Base-by-base conservation (phyloP, 345 rosid genomes). In the Pelargonium nanum region DNA sequence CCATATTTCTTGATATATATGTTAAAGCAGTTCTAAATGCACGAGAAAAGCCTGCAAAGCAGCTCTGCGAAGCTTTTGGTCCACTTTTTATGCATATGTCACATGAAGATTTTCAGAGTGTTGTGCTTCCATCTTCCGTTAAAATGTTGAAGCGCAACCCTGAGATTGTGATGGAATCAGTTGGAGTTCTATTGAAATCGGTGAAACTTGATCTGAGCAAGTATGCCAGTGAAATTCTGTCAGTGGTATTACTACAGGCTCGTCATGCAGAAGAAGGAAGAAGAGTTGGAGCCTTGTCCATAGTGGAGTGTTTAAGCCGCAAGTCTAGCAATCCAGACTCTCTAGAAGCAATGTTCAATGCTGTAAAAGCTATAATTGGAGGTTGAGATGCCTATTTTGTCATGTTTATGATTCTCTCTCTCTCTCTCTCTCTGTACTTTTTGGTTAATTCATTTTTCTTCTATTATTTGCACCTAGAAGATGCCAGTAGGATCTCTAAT, bases 61-160 rank as follows among this genome's bases (percentile, higher is more conserved):
- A 65, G 63, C 81, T 89, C 28, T 83, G 85, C 64, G 88, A 80
- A 73, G 78, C 81, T 57, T 87, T 93, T 70, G 58, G 32, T 65
- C 84, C 88, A 15, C 89, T 87, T 56, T 85, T 84, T 75, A 67
- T 28, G 52, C 78, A 67, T 25, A 70, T 87, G 75, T 77, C 81
- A 24, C 92, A 81, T 70, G 90, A 87, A 68, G 90, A 93, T 68
- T 83, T 93, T 68, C 94, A 85, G 69, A 81, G 73, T 67, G 70
- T 74, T 56, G 84, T 93, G 52, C 62, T 93, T 72, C 95, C 99
- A n/a, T 74, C 97, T 55, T 83, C 85, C 2, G 72, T 84, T 51
- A 93, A 93, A 83, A 85, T 89, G 99, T 70, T 93, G 65, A 93
- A 87, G 78, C 97, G 99, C 66, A 93, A 93, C 78, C 97, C 97